Conservation (phyloP, 2,329 filamentous ascomycete species). For the Didymella pinodella region DNA sequence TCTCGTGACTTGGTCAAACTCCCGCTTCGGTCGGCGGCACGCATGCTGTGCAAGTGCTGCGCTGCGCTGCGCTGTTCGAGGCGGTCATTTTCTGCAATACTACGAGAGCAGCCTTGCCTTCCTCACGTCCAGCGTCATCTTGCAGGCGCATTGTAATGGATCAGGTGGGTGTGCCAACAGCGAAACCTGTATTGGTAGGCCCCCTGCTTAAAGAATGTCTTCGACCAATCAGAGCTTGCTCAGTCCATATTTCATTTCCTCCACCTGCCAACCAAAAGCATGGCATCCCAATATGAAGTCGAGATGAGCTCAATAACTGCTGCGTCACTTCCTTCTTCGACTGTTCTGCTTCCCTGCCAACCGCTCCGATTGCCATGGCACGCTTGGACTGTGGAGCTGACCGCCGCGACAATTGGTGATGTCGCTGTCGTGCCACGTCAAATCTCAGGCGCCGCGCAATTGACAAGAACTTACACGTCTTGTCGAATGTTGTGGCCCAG, state of each 20-base stretch:
- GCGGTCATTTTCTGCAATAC: constrained; percentile 15
- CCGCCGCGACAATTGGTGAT: constrained; percentile 16
- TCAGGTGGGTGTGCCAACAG: constrained; percentile 13
- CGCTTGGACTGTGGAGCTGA: constrained; percentile 22
- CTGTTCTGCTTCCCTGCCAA: constrained; percentile 25
- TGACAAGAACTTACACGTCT: constrained; percentile 6
- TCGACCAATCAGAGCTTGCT: constrained; percentile 30
- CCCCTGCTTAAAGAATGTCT: constrained; percentile 25
- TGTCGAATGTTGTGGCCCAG: constrained; percentile 11
- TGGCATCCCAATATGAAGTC: constrained; percentile 22
- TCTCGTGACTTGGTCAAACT: constrained; percentile 18
- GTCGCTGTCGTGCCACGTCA: constrained; percentile 23
- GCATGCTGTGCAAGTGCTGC: neutral
- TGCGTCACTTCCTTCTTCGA: constrained; percentile 27
- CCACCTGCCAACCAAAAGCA: constrained; percentile 31
- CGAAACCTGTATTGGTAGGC: constrained; percentile 30
- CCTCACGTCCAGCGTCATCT: constrained; percentile 9
- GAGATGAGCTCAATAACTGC: constrained; percentile 36
- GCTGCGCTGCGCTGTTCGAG: neutral
- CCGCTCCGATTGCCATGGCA: constrained; percentile 19
- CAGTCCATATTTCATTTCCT: constrained; percentile 44
- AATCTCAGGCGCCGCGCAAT: constrained; percentile 14
- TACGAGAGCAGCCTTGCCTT: constrained; percentile 4
- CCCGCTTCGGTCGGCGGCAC: constrained; percentile 4
- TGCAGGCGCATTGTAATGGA: constrained; percentile 9